Percentiles rank a stretch among this genome's conserved stretches.
phyloP scores from a whole-genome alignment of 2,329 filamentous ascomycete genomes.

The Colletotrichum coccodes region DNA sequence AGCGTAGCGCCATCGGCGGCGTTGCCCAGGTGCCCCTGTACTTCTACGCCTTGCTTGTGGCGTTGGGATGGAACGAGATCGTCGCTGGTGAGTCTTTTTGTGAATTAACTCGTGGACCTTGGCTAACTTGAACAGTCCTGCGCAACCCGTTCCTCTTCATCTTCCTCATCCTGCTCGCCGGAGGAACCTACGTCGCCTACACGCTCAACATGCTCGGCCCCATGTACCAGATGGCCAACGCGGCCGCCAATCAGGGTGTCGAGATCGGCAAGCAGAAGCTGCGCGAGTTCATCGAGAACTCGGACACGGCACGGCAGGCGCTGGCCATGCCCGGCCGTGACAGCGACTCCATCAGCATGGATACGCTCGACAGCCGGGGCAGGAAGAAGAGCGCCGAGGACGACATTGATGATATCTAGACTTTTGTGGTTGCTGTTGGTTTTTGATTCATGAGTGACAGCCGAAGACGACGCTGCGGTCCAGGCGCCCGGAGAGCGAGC shows the following conservation, averaged over 20 bases:
- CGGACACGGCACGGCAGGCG: conserved; percentile 85
- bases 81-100: conserved; percentile 77
- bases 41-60: conserved; percentile 89
- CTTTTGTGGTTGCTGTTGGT: not conserved
- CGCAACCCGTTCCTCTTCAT: conserved; percentile 95
- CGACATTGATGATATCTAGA: conserved; percentile 71
- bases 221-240: conserved; percentile 94
- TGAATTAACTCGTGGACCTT: not conserved
- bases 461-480: conserved; percentile 7
- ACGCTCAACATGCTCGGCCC: conserved; percentile 95
- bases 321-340: conserved; percentile 74
- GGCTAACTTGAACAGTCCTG: conserved; percentile 70
- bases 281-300: conserved; percentile 87
- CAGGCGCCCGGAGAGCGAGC: conserved; percentile 21
- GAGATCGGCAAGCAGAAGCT: conserved; percentile 93
- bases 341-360: conserved; percentile 64
- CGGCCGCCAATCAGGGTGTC: conserved; percentile 84
- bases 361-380: conserved; percentile 69
- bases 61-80: conserved; percentile 99
- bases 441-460: not conserved
- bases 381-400: conserved; percentile 55
- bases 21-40: conserved; percentile 94
- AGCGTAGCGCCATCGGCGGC: conserved; percentile 94
- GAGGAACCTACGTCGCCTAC: conserved; percentile 89
- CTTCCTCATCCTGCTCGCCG: conserved; percentile 79